Evolutionary conservation across 1,284 basidiomycete genomes (phyloP).

Genomic region (Retiboletus flavoniger): DNA sequence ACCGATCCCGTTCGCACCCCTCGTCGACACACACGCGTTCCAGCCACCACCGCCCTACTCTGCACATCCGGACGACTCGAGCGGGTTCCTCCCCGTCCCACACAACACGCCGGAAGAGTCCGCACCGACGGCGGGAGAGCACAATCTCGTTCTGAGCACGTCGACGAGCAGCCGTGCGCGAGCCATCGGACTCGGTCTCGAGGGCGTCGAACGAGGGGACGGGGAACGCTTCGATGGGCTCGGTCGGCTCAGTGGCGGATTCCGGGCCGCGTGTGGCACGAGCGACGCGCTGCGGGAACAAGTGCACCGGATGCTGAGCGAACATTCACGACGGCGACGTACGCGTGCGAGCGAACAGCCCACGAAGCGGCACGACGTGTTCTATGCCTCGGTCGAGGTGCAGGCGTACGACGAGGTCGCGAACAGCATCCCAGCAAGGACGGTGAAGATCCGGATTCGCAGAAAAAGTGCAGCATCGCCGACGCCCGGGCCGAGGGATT

Average conservation of each 20-base stretch:
- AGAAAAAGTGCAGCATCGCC: constrained; percentile 22
- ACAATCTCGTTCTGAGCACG: not conserved
- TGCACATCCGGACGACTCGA: constrained; percentile 7
- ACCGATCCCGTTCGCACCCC: constrained; percentile 30
- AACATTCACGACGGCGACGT: constrained; percentile 20
- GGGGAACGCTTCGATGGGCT: constrained; percentile 29
- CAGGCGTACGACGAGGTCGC: not conserved
- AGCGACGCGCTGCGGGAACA: constrained; percentile 17
- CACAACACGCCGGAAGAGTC: constrained; percentile 27
- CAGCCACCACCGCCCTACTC: constrained; percentile 30
- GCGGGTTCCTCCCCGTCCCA: constrained; percentile 20
- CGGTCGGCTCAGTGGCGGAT: constrained; percentile 29
- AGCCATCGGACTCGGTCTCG: constrained; percentile 27
- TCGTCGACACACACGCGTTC: constrained; percentile 27
- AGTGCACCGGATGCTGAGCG: constrained; percentile 20
- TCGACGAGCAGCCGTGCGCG: not conserved
- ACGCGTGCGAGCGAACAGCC: constrained; percentile 21
- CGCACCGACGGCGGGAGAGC: not conserved
- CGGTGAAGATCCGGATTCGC: constrained; percentile 14
- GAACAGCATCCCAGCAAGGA: not conserved
- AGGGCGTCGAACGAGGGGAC: constrained; percentile 25
- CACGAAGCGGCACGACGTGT: constrained; percentile 27
- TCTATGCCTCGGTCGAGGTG: constrained; percentile 24
- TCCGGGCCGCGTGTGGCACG: constrained; percentile 13
- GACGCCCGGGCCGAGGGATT: constrained; percentile 12